Evolutionary conservation across 495 filamentous ascomycete species (phyloP), one percentile per base, ranked within the genome.

Genomic region (Staphylotrichum longicolle): DNA sequence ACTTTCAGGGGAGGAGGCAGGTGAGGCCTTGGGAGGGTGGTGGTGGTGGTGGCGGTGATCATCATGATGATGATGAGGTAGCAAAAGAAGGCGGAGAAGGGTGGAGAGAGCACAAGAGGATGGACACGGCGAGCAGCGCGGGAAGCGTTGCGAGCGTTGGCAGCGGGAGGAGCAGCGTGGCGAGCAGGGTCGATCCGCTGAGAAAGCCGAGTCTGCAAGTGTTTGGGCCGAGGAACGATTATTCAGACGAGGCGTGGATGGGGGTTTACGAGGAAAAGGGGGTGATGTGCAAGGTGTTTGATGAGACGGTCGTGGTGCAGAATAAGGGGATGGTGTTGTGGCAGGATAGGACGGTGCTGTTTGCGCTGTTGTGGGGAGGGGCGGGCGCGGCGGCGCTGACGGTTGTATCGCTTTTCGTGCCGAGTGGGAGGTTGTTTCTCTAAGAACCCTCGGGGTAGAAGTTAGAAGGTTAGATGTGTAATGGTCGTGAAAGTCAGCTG

Each of bases 21-120:
- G 71, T 89, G 1, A 81, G 84, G 9, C 86, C 88, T 0, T 91
- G 88, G 88, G 88, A 90, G 69, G 47, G 52, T 42, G 44, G 33
- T 7, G 20, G 2, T 42, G 52, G 10, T 11, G 37, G 20, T 11
- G 52, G 3, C 2, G 52, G 39, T 27, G 20, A 1, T 47, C 6
- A 27, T 47, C n/a, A 47, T 20, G 45, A 6, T 9, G 45, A 15
- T 2, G 52, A 8, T 42, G 52, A n/a, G 50, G 57, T 12, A 2
- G 57, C 3, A 9, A 14, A 33, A 2, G 34, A 37, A 37, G 34
- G 57, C 3, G 39, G 30, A 41, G 35, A 35, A 20, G 30, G 33
- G 40, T 60, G 14, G 69, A 73, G 32, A 66, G 78, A 40, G 50
- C 50, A 53, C n/a, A 37, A 40, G 7, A 15, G 50, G 50, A 27